Evolutionary conservation across 1,284 basidiomycete genomes (phyloP).

Genomic region (Austroboletus olivaceoglutinosus): DNA sequence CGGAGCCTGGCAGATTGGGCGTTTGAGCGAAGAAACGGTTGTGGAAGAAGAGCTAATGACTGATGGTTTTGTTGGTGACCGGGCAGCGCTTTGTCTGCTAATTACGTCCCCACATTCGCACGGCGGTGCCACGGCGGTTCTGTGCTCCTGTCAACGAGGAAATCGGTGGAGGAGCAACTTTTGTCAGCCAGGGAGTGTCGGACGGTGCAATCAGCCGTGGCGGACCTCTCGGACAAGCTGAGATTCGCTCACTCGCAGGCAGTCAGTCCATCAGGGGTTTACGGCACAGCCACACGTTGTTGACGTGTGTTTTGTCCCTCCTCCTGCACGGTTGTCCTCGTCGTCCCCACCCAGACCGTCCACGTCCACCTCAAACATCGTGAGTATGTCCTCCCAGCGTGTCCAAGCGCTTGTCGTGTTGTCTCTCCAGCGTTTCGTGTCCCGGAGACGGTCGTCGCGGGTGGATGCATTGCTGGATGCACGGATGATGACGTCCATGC

Average conservation of each 20-base stretch:
- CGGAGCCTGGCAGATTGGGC: not conserved
- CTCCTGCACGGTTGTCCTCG: not conserved
- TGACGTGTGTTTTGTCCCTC: conserved; percentile 25
- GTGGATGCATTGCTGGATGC: conserved; percentile 33
- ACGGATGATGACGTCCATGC: conserved; percentile 29
- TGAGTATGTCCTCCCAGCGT: conserved; percentile 33
- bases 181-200: not conserved
- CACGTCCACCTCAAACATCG: conserved; percentile 38
- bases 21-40: conserved; percentile 2
- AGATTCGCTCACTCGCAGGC: too few relatives aligned
- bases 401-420: not conserved
- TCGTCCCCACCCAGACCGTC: conserved; percentile 17
- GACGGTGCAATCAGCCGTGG: not conserved
- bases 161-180: not conserved
- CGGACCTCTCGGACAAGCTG: not conserved
- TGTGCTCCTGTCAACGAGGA: not conserved
- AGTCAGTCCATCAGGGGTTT: not conserved
- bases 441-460: conserved; percentile 1
- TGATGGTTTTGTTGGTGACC: conserved; percentile 5
- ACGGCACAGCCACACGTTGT: conserved; percentile 28
- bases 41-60: not conserved
- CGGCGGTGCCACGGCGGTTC: conserved; percentile 1
- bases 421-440: not conserved
- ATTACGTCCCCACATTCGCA: conserved; percentile 18
- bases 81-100: conserved; percentile 1